A percentile compares a stretch with the other conserved stretches of the same genome.
Evolutionary conservation across 768 basidiomycete species (phyloP).

Genomic region (Lepiota subincarnata): DNA sequence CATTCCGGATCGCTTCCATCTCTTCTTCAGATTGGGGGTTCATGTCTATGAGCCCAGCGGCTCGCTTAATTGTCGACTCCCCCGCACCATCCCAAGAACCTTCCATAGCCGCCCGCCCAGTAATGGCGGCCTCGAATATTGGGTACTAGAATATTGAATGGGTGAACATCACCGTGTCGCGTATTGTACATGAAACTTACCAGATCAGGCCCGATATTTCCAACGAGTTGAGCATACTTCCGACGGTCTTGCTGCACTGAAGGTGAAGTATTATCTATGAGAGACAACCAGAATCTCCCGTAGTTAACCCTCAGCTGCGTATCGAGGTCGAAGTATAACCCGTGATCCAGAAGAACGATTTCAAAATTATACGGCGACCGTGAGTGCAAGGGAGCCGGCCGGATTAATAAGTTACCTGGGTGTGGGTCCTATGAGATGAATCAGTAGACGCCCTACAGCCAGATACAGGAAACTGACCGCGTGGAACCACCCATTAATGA

Average conservation of each 20-base stretch:
- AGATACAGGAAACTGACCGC: conserved; percentile 44
- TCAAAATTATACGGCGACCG: conserved; percentile 93
- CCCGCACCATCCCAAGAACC: conserved; percentile 50
- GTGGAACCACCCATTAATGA: conserved; percentile 89
- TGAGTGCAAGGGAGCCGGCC: conserved; percentile 58
- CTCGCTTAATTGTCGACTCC: conserved; percentile 48
- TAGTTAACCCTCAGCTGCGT: conserved; percentile 77
- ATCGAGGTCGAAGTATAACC: conserved; percentile 89
- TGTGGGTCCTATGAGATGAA: conserved; percentile 68
- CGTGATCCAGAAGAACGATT: conserved; percentile 92
- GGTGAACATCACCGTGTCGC: neutral
- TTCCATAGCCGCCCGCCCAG: conserved; percentile 75
- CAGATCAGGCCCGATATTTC: conserved; percentile 84
- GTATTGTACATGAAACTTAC: conserved; percentile 39
- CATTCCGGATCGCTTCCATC: conserved; percentile 74
- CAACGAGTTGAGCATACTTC: conserved; percentile 87
- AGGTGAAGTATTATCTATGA: conserved; percentile 72
- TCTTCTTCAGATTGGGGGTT: conserved; percentile 70
- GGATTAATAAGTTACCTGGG: conserved; percentile 89
- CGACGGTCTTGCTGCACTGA: conserved; percentile 62
- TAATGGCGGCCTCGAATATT: conserved; percentile 92
- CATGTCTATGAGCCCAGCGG: conserved; percentile 74
- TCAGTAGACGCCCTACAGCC: conserved; percentile 7
- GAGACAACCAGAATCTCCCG: conserved; percentile 84
- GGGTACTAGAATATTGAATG: conserved; percentile 59